Evolutionary conservation across 305 asterid species (phyloP).

Genomic region (Nicotiana rustica): DNA sequence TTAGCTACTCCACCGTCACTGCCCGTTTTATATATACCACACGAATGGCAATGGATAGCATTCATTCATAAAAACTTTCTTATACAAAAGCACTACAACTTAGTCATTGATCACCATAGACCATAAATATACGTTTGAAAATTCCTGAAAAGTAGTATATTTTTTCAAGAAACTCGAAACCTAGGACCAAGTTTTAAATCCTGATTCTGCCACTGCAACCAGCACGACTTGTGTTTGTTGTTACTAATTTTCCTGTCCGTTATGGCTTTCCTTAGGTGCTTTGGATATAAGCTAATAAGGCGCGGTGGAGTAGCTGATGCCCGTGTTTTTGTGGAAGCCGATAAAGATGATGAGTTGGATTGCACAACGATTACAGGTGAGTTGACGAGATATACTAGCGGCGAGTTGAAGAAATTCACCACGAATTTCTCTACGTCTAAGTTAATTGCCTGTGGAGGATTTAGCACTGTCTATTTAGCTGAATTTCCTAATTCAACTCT

Average conservation of each 20-base stretch:
- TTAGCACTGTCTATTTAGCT: conserved; percentile 52
- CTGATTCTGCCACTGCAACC: background rate
- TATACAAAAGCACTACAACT: background rate
- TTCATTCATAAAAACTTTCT: background rate
- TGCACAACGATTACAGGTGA: background rate
- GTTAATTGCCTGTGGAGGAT: conserved; percentile 52
- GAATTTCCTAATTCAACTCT: conserved; percentile 39
- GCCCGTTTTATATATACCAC: conserved; percentile 11
- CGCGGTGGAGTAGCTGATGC: background rate
- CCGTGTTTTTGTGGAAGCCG: background rate
- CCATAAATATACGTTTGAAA: no score
- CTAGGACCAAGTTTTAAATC: no score
- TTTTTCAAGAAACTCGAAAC: no score
- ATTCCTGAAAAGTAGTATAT: no score
- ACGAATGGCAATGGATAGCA: conserved; percentile 12
- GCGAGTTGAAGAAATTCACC: conserved; percentile 39
- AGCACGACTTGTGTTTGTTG: background rate
- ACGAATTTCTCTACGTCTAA: conserved; percentile 41
- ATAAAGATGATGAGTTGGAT: background rate
- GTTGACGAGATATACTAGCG: conserved; percentile 34
- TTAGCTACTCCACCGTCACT: background rate
- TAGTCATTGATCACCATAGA: background rate
- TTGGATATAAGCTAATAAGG: conserved; percentile 34
- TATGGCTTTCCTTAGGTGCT: conserved; percentile 41
- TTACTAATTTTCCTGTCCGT: background rate